Evolutionary conservation across 2,329 filamentous ascomycete genomes (phyloP).

Genomic region (Penicillium sp.): DNA sequence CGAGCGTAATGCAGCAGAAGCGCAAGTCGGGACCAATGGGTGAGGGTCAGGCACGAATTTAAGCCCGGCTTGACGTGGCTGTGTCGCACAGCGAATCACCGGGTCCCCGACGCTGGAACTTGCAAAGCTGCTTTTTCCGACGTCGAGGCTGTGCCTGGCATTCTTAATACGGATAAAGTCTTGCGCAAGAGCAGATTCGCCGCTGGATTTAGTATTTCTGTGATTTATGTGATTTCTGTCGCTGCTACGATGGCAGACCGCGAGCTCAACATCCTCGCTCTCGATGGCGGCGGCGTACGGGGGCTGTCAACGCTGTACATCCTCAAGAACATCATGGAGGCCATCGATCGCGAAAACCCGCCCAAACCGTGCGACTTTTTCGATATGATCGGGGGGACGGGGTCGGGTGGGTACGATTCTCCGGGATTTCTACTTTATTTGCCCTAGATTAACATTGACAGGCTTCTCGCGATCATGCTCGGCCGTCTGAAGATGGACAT

Average conservation of each 20-base stretch:
- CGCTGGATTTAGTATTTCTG: neutral
- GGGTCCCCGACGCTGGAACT: neutral
- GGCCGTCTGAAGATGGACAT: slow-evolving; percentile 53
- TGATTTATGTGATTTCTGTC: neutral
- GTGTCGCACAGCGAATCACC: slow-evolving; percentile 2
- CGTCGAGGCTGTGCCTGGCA: neutral
- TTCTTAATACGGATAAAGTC: neutral
- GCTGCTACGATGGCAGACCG: slow-evolving; percentile 20
- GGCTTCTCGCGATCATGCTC: slow-evolving; percentile 54
- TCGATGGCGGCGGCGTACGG: slow-evolving; percentile 49
- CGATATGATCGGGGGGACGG: slow-evolving; percentile 48
- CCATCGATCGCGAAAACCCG: slow-evolving; percentile 31
- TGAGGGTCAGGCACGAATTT: slow-evolving; percentile 1
- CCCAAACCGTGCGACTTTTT: slow-evolving; percentile 45
- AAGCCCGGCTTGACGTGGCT: slow-evolving; percentile 9
- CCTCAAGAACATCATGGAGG: slow-evolving; percentile 40
- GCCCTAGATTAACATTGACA: neutral
- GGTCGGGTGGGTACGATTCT: slow-evolving; percentile 40
- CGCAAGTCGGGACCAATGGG: neutral
- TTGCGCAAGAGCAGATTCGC: neutral
- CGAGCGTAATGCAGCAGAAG: neutral
- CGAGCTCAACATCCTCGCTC: slow-evolving; percentile 28
- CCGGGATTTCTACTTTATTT: neutral
- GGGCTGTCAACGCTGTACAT: slow-evolving; percentile 46
- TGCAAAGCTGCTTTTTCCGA: neutral